These are phyloP conservation scores for Calonectria leucothoes DNA, from an alignment of 2,329 filamentous ascomycete genomes.

Conservation along the genomic window DNA sequence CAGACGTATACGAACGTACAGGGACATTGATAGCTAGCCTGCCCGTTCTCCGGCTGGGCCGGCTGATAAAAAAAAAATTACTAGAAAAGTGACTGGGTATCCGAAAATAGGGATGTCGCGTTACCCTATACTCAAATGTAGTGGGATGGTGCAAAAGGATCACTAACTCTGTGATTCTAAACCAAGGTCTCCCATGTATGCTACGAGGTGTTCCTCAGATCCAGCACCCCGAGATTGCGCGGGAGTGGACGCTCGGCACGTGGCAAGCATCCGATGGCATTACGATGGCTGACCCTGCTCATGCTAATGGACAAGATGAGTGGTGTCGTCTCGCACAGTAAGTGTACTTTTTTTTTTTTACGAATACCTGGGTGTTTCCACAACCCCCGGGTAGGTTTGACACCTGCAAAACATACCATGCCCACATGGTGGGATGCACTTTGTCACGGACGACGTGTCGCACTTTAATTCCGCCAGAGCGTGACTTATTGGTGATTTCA, in stretches of 20 bases:
- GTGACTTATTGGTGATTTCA: slow-evolving; percentile 23
- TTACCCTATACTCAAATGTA: neutral
- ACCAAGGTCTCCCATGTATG: slow-evolving; percentile 35
- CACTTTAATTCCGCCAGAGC: slow-evolving; percentile 7
- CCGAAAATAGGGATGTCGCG: neutral
- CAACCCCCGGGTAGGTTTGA: neutral
- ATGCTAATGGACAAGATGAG: neutral
- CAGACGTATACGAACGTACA: slow-evolving; percentile 21
- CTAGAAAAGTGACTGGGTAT: neutral
- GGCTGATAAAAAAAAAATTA: slow-evolving; percentile 24
- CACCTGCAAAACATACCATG: slow-evolving; percentile 7
- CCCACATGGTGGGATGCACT: slow-evolving; percentile 2
- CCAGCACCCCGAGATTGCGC: neutral
- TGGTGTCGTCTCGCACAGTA: neutral
- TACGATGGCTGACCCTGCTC: slow-evolving; percentile 1
- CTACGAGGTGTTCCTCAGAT: slow-evolving; percentile 21
- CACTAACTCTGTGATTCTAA: slow-evolving; percentile 7
- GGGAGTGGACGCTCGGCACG: slow-evolving; percentile 16
- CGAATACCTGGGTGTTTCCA: neutral
- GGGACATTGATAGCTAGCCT: slow-evolving; percentile 24
- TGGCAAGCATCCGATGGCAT: slow-evolving; percentile 12
- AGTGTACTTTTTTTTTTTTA: neutral
- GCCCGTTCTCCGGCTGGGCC: slow-evolving; percentile 32
- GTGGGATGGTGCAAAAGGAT: slow-evolving; percentile 2
- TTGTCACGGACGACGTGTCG: neutral